Evolutionary conservation across 1,284 basidiomycete genomes (phyloP), one percentile per base, ranked within the genome.

Genomic region (Porogramme epimiltina): DNA sequence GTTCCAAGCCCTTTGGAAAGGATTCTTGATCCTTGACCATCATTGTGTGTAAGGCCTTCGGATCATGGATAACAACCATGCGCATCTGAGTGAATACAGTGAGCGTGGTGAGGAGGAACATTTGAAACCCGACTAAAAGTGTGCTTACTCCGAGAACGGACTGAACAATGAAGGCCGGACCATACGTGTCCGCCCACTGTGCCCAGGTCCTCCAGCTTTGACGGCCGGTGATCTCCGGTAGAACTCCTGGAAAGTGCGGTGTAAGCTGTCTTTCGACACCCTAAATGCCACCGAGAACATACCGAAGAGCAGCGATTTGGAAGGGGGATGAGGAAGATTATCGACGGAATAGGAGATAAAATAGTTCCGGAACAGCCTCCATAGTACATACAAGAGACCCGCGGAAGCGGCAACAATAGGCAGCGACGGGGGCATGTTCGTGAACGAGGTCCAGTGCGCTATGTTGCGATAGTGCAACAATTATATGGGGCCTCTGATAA

Each of bases 1-100:
- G 46, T 3, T 39, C 20, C 0, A 42, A 8, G 18, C 24, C 22
- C 28, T 55, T 55, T 10, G 54, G 49, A 25, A 42, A 55, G 5
- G 40, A 11, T 18, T 56, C 51, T 0, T 56, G 66, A 59, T 67
- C 73, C 62, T 76, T 75, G 46, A 75, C 62, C 6, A 75, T 24
- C 19, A 76, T 68, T 41, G 69, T 65, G 40, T 76, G 65, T 34
- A 76, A 46, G 1, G 73, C 71, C 47, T 67, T 66, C 0, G 74
- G 70, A 48, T 63, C 62, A 22, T 52, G 57, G 9, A 28, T n/a
- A 18, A 47, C 39, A 15, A 47, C 10, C 37, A 47, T 44, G 28
- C 20, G 42, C 20, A 45, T 9, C 45, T 56, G 16, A 36, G 18
- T 6, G 3, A 49, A 31, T 31, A 13, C 10, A 19, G 13, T 5